Base-by-base conservation (phyloP, 139 green algal genomes). In the Chlamydomonas sp. region DNA sequence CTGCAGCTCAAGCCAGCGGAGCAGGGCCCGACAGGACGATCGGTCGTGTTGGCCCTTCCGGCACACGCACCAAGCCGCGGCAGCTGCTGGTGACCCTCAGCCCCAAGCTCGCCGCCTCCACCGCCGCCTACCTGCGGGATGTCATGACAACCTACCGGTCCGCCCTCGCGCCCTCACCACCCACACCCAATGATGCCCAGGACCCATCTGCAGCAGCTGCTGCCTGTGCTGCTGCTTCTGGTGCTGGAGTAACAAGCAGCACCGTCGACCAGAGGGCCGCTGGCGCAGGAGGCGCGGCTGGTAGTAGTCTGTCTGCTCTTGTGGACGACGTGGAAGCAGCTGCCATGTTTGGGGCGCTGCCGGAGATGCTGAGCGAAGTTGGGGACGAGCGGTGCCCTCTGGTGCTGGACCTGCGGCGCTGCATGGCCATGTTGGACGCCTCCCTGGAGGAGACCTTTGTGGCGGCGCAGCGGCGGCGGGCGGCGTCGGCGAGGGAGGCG, bases 51-150 rank as follows among this genome's bases (percentile, higher is more conserved):
- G 31, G n/a, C n/a, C n/a, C n/a, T n/a, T n/a, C n/a, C n/a, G n/a
- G 62, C 62, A 61, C 20, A 20, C 0, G 78, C 64, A 7, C n/a
- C 12, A 75, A 63, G 80, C 74, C 8, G 49, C 84, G 84, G 66
- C 84, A 89, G 77, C 77, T 89, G 64, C 7, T 89, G 57, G 84
- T 89, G 62, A 89, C 84, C 58, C 77, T 84, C 2, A 89, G 66
- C 84, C 75, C 84, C 58, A 71, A 63, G 64, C 77, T 89, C 4
- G 81, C 81, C 2, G 60, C 9, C 81, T 17, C 59, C 16, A 67
- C n/a, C 59, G 67, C 58, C 17, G 5, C 5, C 1, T 17, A 86
- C 20, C 3, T 86, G 8, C 6, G 4, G 2, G 12, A 7, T 12
- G 1, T 1, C 60, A 67, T 59, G 16, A 60, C 69, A 10, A 15